These are phyloP conservation scores for Daedaleopsis nitida DNA, from an alignment of 768 basidiomycete species.

Conservation along the genomic window DNA sequence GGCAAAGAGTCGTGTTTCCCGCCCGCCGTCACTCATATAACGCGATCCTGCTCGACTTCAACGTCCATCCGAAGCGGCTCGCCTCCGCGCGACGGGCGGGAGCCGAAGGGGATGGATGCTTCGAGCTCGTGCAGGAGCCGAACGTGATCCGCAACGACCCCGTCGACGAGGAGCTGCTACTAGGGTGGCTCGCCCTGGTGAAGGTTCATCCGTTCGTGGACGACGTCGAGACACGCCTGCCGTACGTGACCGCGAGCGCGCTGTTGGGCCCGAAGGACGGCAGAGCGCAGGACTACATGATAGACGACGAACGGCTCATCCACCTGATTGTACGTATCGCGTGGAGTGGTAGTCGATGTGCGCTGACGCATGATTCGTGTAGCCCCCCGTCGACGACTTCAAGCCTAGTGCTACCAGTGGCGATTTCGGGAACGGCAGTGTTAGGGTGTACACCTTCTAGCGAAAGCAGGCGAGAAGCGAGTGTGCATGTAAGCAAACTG, in stretches of 20 bases:
- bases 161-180: neutral
- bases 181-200: constrained; percentile 8
- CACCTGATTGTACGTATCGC: constrained; percentile 39
- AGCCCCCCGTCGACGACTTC: neutral
- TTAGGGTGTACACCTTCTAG: neutral
- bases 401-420: neutral
- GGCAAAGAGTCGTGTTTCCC: constrained; percentile 38
- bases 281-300: constrained; percentile 39
- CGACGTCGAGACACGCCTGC: constrained; percentile 24
- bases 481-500: no score
- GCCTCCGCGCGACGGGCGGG: neutral
- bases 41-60: constrained; percentile 35
- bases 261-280: constrained; percentile 16
- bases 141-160: constrained; percentile 12
- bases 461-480: no score
- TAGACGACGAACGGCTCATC: constrained; percentile 44
- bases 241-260: constrained; percentile 31
- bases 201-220: constrained; percentile 20
- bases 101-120: neutral
- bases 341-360: neutral
- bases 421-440: neutral
- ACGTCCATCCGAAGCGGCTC: constrained; percentile 27
- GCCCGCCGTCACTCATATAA: neutral
- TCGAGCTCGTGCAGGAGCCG: constrained; percentile 11
- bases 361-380: neutral